These are phyloP conservation scores for Aspergillus heteromorphus DNA, from an alignment of 495 filamentous ascomycete species.

Conservation along the genomic window DNA sequence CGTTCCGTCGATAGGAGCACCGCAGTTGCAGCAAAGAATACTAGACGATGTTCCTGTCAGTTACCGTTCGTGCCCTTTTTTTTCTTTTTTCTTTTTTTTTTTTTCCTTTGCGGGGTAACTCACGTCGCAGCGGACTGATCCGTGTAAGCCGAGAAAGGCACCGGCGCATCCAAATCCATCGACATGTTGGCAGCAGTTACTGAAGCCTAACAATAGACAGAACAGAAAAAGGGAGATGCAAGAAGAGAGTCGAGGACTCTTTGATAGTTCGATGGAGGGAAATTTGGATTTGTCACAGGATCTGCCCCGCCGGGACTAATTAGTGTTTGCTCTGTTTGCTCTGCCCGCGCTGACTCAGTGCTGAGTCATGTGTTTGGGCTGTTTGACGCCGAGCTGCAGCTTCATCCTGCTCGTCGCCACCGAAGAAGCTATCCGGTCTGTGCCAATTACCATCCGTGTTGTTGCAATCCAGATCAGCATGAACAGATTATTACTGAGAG, in stretches of 20 bases:
- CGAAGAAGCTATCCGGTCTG: not conserved
- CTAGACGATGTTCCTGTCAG: constrained; percentile 36
- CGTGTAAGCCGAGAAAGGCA: constrained; percentile 40
- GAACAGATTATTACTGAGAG: constrained; percentile 26
- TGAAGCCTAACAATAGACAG: not conserved
- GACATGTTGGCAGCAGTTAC: constrained; percentile 41
- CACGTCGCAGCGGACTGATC: constrained; percentile 57
- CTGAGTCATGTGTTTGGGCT: constrained; percentile 9
- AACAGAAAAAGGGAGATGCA: not conserved
- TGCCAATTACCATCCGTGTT: not conserved
- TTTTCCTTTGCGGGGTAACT: constrained; percentile 18
- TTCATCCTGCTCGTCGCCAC: not conserved
- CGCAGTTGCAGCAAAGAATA: constrained; percentile 94
- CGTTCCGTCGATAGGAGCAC: constrained; percentile 89
- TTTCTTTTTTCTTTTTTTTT: not conserved
- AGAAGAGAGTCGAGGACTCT: not conserved
- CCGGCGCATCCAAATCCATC: constrained; percentile 67
- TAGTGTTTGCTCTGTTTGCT: constrained; percentile 5
- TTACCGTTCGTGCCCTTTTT: constrained; percentile 1
- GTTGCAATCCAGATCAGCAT: constrained; percentile 13
- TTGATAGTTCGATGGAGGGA: not conserved
- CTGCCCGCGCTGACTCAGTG: constrained; percentile 5
- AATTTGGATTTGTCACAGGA: not conserved
- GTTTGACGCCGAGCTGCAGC: constrained; percentile 7
- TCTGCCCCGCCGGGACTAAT: not conserved